Base-by-base conservation (phyloP, 345 rosid genomes). In the Triadica sebifera region DNA sequence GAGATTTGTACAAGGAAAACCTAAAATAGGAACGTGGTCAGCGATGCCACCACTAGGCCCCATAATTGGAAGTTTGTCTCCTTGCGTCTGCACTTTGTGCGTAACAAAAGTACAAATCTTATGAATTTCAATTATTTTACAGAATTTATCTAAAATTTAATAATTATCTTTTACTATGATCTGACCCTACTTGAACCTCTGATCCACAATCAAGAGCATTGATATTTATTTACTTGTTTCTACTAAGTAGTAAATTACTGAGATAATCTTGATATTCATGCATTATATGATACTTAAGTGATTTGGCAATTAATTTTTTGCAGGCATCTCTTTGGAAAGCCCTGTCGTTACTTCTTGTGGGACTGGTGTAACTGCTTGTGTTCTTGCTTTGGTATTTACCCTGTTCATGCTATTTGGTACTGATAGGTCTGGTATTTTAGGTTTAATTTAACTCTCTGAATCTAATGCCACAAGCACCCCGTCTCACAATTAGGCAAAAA, bases 351-450 rank as follows among this genome's bases (percentile, higher is more conserved):
- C 96, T 41, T 90, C 98, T 24, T 95, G 96, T 16, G 99, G 99
- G 49, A 95, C 97, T 34, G 99, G 98, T 0, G 90, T 95, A 71
- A 91, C 97, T 37, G 97, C 99, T 56, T 93, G 97, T 75, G 69
- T 93, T 61, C 84, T 93, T 68, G 97, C 97, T 67, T 74, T 95
- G 99, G 99, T 95, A 91, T 43, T 39, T 81, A 65, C 56, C 39
- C 20, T 41, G 16, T 43, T 45, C 58, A 64, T 60, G 4, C 74
- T 38, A 38, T 50, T 17, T 29, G 34, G 34, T 29, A 29, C 34
- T 29, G 34, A 29, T 29, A 29, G 34, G 34, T 29, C 34, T 29
- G 34, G 34, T 29, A 29, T 29, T 29, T 29, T 29, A 29, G 11
- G 46, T 41, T 63, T 10, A 43, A 29, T 29, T 29, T 38, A 10